Evolutionary conservation across 345 rosid genomes (phyloP).

Genomic region (Mangifera indica): DNA sequence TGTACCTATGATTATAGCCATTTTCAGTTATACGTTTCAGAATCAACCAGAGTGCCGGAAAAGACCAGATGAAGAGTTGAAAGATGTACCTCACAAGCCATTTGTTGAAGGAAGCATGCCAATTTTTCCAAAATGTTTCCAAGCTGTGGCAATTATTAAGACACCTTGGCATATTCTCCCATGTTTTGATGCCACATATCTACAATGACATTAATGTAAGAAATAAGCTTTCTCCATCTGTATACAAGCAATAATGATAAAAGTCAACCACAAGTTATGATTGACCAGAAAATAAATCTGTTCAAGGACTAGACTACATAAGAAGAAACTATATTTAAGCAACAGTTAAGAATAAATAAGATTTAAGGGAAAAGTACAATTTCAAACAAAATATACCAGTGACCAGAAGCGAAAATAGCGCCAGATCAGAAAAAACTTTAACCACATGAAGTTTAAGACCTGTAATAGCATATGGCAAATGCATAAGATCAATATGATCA

Average conservation of each 20-base stretch:
- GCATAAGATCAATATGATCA: not conserved
- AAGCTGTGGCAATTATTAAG: slow-evolving; percentile 83
- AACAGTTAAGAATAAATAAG: slow-evolving; percentile 4
- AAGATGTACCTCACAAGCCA: slow-evolving; percentile 88
- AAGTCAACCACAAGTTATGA: not conserved
- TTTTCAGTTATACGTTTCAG: slow-evolving; percentile 10
- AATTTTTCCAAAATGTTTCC: slow-evolving; percentile 94
- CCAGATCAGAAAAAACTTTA: slow-evolving; percentile 90
- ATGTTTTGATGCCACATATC: slow-evolving; percentile 84
- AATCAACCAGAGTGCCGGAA: not conserved
- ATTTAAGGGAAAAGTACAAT: not conserved
- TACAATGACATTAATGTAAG: slow-evolving; percentile 24
- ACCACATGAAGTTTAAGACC: slow-evolving; percentile 99
- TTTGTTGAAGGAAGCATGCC: slow-evolving; percentile 98
- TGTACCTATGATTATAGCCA: slow-evolving; percentile 51
- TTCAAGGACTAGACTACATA: slow-evolving; percentile 2
- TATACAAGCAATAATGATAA: not conserved
- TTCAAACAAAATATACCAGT: slow-evolving; percentile 51
- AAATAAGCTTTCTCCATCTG: not conserved
- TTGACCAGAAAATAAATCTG: slow-evolving; percentile 12
- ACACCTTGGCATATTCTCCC: slow-evolving; percentile 94
- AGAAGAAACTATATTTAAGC: not conserved
- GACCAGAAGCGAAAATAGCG: slow-evolving; percentile 97
- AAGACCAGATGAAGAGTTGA: slow-evolving; percentile 22
- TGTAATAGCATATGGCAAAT: slow-evolving; percentile 36